phyloP scores from a whole-genome alignment of 2,329 filamentous ascomycete genomes.

The Phoma herbarum region DNA sequence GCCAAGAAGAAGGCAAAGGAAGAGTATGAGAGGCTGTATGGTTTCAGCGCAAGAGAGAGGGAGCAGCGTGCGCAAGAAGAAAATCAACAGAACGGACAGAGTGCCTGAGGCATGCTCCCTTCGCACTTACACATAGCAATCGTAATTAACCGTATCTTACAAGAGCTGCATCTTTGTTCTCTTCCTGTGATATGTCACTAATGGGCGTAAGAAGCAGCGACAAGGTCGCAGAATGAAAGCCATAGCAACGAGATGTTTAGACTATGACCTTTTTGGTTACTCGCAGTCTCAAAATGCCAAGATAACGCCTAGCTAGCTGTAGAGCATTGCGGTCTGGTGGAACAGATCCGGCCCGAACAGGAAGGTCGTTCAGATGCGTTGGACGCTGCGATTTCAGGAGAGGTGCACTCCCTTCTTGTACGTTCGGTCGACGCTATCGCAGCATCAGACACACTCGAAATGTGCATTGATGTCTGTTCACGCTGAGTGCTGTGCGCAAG shows the following conservation, averaged over 20 bases:
- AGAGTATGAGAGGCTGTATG: constrained; percentile 11
- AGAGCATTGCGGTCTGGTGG: neutral
- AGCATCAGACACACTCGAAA: neutral
- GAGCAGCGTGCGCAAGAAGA: constrained; percentile 1
- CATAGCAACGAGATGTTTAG: neutral
- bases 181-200: neutral
- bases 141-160: neutral
- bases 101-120: neutral
- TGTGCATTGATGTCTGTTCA: constrained; percentile 9
- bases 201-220: too few species aligned
- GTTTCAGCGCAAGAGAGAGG: neutral
- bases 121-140: neutral
- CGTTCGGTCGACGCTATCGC: neutral
- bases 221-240: too few species aligned
- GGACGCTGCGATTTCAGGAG: neutral
- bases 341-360: neutral
- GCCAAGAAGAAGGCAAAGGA: constrained; percentile 15
- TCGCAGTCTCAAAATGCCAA: neutral
- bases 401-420: neutral
- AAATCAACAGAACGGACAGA: neutral
- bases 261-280: neutral
- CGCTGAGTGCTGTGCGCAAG: constrained; percentile 7
- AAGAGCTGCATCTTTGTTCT: neutral
- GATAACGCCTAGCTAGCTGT: neutral
- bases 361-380: neutral